Percentiles rank a stretch among this genome's conserved stretches.
Evolutionary conservation across 2,329 filamentous ascomycete species (phyloP).

Genomic region (Fusarium armeniacum): DNA sequence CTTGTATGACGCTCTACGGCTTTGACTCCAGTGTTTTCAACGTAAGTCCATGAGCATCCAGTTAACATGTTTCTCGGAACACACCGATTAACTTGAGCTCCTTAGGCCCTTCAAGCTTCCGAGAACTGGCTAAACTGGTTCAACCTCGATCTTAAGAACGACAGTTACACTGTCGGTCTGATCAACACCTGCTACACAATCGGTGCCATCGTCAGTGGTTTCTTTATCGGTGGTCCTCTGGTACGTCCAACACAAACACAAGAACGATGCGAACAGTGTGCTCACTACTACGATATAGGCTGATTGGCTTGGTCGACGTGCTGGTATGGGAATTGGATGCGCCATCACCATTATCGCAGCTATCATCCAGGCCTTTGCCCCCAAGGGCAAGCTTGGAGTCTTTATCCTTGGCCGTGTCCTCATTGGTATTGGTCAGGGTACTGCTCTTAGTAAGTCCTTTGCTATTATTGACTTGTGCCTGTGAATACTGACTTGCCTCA

Average conservation of each 20-base stretch:
- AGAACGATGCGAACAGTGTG: not conserved
- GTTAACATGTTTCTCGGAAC: not conserved
- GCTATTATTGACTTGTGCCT: not conserved
- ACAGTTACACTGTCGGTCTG: conserved; percentile 62
- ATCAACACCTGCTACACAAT: conserved; percentile 80
- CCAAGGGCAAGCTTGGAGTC: conserved; percentile 70
- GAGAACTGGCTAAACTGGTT: conserved; percentile 76
- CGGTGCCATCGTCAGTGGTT: conserved; percentile 77
- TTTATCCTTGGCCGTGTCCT: conserved; percentile 78
- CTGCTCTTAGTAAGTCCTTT: conserved; percentile 65
- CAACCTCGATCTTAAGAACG: conserved; percentile 61
- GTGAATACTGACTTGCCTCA: conserved; percentile 46
- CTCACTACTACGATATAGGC: conserved; percentile 53
- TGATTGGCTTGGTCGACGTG: conserved; percentile 72
- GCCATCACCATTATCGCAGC: conserved; percentile 76
- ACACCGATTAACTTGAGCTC: conserved; percentile 15
- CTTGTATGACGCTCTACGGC: conserved; percentile 81
- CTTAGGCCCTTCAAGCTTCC: conserved; percentile 72
- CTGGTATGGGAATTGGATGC: conserved; percentile 76
- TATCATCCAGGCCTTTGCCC: conserved; percentile 76
- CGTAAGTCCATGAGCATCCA: conserved; percentile 50
- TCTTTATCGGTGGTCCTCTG: conserved; percentile 75
- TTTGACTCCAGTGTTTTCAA: conserved; percentile 83
- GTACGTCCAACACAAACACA: conserved; percentile 50
- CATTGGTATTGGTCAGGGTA: conserved; percentile 78